These are phyloP conservation scores for Hordeum pubiflorum DNA, from an alignment of 202 grass and related monocot species.

Conservation along the genomic window DNA sequence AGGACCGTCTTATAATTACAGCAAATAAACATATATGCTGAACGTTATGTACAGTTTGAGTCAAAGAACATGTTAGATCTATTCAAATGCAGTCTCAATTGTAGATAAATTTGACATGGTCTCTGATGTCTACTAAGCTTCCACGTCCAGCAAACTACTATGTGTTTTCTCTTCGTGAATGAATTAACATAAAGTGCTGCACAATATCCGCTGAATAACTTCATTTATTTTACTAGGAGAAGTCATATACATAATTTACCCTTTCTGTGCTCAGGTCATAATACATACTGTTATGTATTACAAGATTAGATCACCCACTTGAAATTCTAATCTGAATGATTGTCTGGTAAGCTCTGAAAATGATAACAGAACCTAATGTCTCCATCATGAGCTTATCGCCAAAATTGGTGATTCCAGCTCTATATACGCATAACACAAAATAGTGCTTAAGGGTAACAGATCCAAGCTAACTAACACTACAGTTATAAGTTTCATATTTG, in stretches of 20 bases:
- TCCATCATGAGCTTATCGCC: neutral
- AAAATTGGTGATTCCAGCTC: neutral
- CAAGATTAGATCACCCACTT: neutral
- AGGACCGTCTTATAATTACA: neutral
- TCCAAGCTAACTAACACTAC: constrained; percentile 9
- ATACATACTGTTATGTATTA: neutral
- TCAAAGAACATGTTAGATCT: neutral
- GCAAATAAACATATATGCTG: neutral
- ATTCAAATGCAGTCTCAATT: neutral
- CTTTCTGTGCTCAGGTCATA: neutral
- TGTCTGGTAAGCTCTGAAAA: neutral
- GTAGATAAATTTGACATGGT: neutral
- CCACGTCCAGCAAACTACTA: neutral
- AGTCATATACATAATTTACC: neutral
- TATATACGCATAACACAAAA: constrained; percentile 1
- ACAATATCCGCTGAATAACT: neutral
- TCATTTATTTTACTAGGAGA: neutral
- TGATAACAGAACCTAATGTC: neutral
- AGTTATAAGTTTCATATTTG: neutral
- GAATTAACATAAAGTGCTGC: neutral
- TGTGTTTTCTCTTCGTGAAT: neutral
- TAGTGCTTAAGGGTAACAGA: neutral
- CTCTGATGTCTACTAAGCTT: neutral
- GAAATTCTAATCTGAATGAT: constrained; percentile 4
- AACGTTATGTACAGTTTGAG: neutral